Percentiles rank a stretch among this genome's conserved stretches.
Evolutionary conservation across 257 asterid species (phyloP).

Genomic region (Capsicum pubescens): DNA sequence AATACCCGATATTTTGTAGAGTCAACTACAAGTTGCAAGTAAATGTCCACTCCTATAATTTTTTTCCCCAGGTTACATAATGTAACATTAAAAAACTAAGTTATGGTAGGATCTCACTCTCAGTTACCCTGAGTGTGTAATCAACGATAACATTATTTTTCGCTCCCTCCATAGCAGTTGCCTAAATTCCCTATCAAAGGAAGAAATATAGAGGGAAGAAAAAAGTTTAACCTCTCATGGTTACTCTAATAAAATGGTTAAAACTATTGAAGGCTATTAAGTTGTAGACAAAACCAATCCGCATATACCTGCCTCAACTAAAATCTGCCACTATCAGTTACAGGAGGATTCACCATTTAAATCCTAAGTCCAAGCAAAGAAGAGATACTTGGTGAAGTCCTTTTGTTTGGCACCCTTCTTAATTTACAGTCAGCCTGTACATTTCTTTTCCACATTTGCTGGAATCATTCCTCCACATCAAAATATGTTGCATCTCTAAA

Average conservation of each 20-base stretch:
- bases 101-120: no score
- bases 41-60: no score
- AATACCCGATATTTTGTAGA: no score
- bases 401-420: conserved; percentile 46
- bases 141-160: no score
- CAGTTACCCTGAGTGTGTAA: no score
- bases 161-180: no score
- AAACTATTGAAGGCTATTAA: conserved; percentile 23
- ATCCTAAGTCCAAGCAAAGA: conserved; percentile 39
- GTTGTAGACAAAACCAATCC: conserved; percentile 44
- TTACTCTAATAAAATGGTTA: conserved; percentile 36
- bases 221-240: conserved; percentile 40
- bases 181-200: conserved; percentile 32
- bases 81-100: no score
- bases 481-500: conserved; percentile 44
- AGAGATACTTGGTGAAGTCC: conserved; percentile 41
- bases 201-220: conserved; percentile 35
- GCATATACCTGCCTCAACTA: conserved; percentile 48
- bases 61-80: no score
- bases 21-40: no score
- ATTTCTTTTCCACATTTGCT: conserved; percentile 38
- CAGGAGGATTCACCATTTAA: conserved; percentile 52
- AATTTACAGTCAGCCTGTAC: conserved; percentile 48
- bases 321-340: conserved; percentile 52
- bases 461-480: conserved; percentile 37